Base-by-base conservation (phyloP, 495 filamentous ascomycete species). In the Elasticomyces elasticus region DNA sequence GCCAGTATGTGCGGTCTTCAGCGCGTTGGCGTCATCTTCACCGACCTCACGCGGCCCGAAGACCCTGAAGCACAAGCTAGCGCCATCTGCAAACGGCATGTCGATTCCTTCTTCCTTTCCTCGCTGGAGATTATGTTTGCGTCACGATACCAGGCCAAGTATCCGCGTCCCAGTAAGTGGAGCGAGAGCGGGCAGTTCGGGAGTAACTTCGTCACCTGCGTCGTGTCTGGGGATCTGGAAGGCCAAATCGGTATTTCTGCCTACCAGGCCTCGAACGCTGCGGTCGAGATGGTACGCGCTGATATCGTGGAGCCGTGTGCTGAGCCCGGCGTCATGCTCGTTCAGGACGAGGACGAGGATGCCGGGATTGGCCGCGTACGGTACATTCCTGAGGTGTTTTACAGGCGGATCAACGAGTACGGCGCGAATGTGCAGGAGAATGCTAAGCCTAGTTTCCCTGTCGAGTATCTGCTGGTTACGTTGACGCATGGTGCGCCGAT, bases 351-450 rank as follows among this genome's bases (percentile, higher is more conserved):
- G 65, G 87, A 95, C 44, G 86, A 89, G 61, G 86, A 90, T 31
- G 85, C 90, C 49, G 79, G 56, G 76, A 52, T 72, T 70, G 25
- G 71, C 69, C 81, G 78, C 51, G 83, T 83, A 24, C 78, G 89
- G 44, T 99, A 99, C 64, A 94, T 97, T 38, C 92, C 94, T 1
- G 92, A 99, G 59, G 92, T 99, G 15, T 97, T 97, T 72, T 99
- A 90, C 69, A 82, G 92, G 43, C 79, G 82, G 51, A 89, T 95
- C 64, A 97, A 99, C 67, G 90, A 97, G 66, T 94, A 99, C 63
- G 94, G 94, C 6, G 86, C 83, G 50, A 94, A 86, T 63, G 92
- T 97, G 1, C 94, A 95, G 66, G 87, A 97, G 63, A 97, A 95
- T 64, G 92, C 94, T 25, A 96, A 95, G 64, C 92, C 94, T 2